Base-by-base conservation (phyloP, 805 yeast genomes). In the Saccharomycopsis guyanensis region DNA sequence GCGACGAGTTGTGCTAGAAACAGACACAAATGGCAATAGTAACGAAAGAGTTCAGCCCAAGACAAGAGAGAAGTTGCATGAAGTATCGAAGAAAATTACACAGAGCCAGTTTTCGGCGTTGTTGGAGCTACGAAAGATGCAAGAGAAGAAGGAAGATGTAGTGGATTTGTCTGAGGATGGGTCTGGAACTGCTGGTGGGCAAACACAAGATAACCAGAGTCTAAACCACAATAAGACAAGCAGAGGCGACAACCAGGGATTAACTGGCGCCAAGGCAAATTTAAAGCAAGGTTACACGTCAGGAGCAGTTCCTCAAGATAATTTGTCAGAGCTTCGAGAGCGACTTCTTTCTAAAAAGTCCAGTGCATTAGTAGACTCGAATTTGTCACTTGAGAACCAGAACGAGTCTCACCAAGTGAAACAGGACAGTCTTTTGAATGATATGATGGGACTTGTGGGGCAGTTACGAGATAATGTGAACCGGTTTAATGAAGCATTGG, bases 361-460 rank as follows among this genome's bases (percentile, higher is more conserved):
- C 4, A 19, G 38, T 12, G 25, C 32, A 6, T 33, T 44, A 15
- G 19, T 33, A 15, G 20, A 32, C 15, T 24, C 44, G 18, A 35
- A 20, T 16, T 13, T 13, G 31, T 19, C 44, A 3, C 23, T 48
- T 12, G 53, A 50, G n/a, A 24, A 40, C 31, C 51, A 47, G 35
- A 50, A 50, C 35, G 44, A 50, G 10, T 33, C 33, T 10, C 52
- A 50, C 25, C 42, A 50, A 24, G 8, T 16, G 15, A 40, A 32
- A 16, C 53, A 50, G 35, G 53, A 50, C 22, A 32, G 43, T 3
- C 20, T 50, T 7, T 38, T 47, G 35, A 27, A 29, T 10, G 53
- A 50, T 20, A 44, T 50, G 53, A 19, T 50, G 2, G 53, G 53
- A 3, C 27, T 50, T 16, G 48, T 50, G 15, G 34, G 49, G 29